Evolutionary conservation across 1,139 yeast species (phyloP).

Genomic region (Taiozyma sp.): DNA sequence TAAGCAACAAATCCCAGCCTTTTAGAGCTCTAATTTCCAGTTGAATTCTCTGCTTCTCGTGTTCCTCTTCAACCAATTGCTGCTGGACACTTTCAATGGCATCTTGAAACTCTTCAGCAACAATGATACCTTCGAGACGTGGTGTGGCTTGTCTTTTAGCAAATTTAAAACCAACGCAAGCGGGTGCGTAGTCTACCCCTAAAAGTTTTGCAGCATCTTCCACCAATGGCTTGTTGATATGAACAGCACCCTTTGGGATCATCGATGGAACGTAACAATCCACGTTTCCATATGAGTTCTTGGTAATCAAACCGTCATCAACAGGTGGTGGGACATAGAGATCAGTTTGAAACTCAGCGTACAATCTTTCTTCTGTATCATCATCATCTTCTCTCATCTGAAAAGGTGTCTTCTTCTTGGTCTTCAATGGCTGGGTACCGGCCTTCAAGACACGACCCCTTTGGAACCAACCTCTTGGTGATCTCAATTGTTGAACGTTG

Average conservation of each 20-base stretch:
- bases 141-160: too few species aligned
- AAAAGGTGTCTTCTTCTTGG: conserved; percentile 22
- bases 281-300: conserved; percentile 76
- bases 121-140: too few species aligned
- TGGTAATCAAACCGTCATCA: conserved; percentile 58
- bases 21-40: conserved; percentile 53
- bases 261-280: conserved; percentile 69
- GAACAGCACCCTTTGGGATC: conserved; percentile 78
- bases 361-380: conserved; percentile 54
- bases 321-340: conserved; percentile 57
- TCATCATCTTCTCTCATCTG: conserved; percentile 30
- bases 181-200: conserved; percentile 75
- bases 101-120: too few species aligned
- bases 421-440: conserved; percentile 61
- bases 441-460: too few species aligned
- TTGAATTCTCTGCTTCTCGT: too few species aligned
- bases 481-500: too few species aligned
- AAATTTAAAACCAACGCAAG: too few species aligned
- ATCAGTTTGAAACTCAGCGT: conserved; percentile 75
- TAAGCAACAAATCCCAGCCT: conserved; percentile 69
- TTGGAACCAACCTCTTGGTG: too few species aligned
- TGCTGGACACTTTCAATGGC: too few species aligned
- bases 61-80: too few species aligned
- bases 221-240: conserved; percentile 49
- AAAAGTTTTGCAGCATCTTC: conserved; percentile 66